Base-by-base conservation (phyloP, 345 rosid species). In the Eucalyptus shirleyi region DNA sequence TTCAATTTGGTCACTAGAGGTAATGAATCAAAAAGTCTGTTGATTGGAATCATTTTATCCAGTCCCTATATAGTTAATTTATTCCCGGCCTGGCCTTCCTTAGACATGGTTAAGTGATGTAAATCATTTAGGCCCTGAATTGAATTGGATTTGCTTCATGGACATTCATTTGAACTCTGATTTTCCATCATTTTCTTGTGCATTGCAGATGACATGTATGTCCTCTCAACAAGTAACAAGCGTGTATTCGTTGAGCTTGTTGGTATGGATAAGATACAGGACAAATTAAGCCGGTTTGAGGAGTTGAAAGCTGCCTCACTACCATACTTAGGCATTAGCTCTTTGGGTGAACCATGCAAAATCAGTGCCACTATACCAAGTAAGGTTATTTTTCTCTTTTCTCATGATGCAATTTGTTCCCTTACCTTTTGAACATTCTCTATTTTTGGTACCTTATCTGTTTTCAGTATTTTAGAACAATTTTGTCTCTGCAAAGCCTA, bases 151-250 rank as follows among this genome's bases (percentile, higher is more conserved):
- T 40, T 77, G 47, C 47, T 51, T 30, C 13, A 86, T 50, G 42
- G 65, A n/a, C 26, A 50, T 18, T 55, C 44, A 51, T 47, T 50
- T 49, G 56, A 86, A 86, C 13, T 30, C 80, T 53, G 86, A 21
- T 53, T 40, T n/a, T 44, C 19, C 30, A 82, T 69, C 8, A 65
- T 47, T 6, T 69, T 18, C 37, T 30, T 69, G 80, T 67, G 37
- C 86, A 69, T 81, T 92, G 91, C 92, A 97, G 99, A 97, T 90
- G 99, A 95, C 92, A 98, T 98, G 99, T 98, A 98, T 87, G 99
- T 98, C 88, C 94, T 97, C 45, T 97, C 99, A 8, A 93, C 98
- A 9, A 94, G 92, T 88, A 98, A 97, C 91, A 93, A 93, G 65
- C 95, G 95, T 32, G 98, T 98, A 26, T 94, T 96, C 21, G 93